A percentile compares a stretch with the other conserved stretches of the same genome.
Evolutionary conservation across 2,329 filamentous ascomycete genomes (phyloP).

Genomic region (Sporothrix mexicana): DNA sequence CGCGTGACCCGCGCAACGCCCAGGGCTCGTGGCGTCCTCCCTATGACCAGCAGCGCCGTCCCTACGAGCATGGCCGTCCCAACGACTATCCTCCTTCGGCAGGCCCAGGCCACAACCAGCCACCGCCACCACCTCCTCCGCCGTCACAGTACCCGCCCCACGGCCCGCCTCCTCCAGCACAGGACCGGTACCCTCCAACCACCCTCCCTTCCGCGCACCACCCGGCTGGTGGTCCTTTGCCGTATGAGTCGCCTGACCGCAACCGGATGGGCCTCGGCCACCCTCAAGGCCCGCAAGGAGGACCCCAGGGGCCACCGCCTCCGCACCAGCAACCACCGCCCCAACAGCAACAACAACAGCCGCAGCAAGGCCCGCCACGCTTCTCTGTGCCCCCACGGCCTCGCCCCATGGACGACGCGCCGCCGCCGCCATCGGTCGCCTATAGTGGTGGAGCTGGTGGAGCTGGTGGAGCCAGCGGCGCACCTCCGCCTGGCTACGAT

Average conservation of each 20-base stretch:
- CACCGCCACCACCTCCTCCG: constrained; percentile 40
- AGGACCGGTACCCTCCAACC: constrained; percentile 50
- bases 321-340: constrained; percentile 44
- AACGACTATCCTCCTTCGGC: constrained; percentile 55
- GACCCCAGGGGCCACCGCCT: constrained; percentile 42
- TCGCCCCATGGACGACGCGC: constrained; percentile 55
- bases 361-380: constrained; percentile 32
- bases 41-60: constrained; percentile 50
- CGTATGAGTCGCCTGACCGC: constrained; percentile 60
- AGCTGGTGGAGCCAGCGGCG: neutral
- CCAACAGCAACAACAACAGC: constrained; percentile 46
- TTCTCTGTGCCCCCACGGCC: constrained; percentile 44
- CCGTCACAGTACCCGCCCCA: constrained; percentile 45
- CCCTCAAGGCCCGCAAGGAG: constrained; percentile 35
- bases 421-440: constrained; percentile 57
- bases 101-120: constrained; percentile 37
- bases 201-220: constrained; percentile 44
- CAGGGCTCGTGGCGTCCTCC: constrained; percentile 47
- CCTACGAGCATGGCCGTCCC: constrained; percentile 48
- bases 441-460: constrained; percentile 53
- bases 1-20: constrained; percentile 44
- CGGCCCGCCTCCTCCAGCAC: constrained; percentile 46
- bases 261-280: constrained; percentile 49
- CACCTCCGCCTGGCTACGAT: constrained; percentile 44
- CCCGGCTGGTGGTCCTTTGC: constrained; percentile 41